phyloP scores from a whole-genome alignment of 2,329 filamentous ascomycete species.

The Zarea fungicola region DNA sequence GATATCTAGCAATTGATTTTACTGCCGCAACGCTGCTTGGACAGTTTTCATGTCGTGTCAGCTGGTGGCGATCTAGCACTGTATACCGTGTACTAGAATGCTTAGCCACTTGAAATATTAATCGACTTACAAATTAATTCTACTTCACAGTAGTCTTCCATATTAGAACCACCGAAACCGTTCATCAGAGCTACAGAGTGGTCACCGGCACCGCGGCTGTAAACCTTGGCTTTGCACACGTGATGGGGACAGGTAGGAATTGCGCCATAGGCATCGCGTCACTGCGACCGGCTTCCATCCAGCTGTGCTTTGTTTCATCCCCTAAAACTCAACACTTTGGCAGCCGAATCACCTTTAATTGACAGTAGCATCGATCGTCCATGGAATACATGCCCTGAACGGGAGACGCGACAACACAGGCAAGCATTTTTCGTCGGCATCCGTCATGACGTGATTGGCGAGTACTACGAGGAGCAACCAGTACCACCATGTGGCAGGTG shows the following conservation, averaged over 20 bases:
- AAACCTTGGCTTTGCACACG: constrained; percentile 6
- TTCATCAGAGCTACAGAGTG: too few relatives aligned
- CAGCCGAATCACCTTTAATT: background rate
- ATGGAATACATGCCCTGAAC: background rate
- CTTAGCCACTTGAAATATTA: too few relatives aligned
- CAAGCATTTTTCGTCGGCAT: background rate
- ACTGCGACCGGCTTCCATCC: background rate
- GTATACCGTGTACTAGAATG: too few relatives aligned
- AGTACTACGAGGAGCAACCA: background rate
- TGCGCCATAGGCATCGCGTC: background rate
- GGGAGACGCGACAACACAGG: background rate
- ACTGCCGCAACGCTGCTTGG: too few relatives aligned
- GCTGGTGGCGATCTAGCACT: too few relatives aligned
- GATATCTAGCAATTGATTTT: too few relatives aligned
- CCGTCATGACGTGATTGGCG: background rate
- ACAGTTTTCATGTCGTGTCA: too few relatives aligned
- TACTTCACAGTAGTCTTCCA: too few relatives aligned
- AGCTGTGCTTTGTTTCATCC: background rate
- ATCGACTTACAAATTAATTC: too few relatives aligned
- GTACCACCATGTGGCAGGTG: constrained; percentile 11
- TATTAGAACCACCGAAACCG: too few relatives aligned
- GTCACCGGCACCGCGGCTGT: too few relatives aligned
- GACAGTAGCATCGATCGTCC: background rate
- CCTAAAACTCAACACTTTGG: background rate
- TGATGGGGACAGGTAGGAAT: constrained; percentile 1